Conservation (phyloP, 768 basidiomycete species). For the Pulveroboletus sp. region DNA sequence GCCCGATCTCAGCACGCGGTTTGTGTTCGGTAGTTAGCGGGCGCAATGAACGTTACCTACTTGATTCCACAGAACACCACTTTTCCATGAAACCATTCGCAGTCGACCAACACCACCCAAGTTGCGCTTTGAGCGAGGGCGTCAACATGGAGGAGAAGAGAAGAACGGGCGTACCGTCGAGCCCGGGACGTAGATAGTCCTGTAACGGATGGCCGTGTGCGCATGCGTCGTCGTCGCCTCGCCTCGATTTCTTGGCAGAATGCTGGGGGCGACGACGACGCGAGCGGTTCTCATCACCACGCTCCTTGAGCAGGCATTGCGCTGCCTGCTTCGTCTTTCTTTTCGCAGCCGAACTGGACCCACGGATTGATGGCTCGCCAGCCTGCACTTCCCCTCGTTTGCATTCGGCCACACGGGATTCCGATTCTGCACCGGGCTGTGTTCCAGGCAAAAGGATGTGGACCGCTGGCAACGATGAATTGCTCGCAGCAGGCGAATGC, state of each 20-base stretch:
- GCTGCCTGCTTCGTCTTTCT: neutral
- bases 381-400: neutral
- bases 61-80: slow-evolving; percentile 87
- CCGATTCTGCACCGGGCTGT: neutral
- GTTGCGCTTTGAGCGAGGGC: neutral
- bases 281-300: neutral
- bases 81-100: slow-evolving; percentile 21
- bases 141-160: neutral
- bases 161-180: slow-evolving; percentile 48
- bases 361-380: neutral
- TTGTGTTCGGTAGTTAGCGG: neutral
- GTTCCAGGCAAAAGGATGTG: slow-evolving; percentile 10
- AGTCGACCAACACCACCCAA: neutral
- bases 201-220: slow-evolving; percentile 46
- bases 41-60: slow-evolving; percentile 35
- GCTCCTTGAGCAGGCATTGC: neutral
- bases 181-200: slow-evolving; percentile 47
- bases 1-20: neutral
- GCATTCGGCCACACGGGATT: neutral
- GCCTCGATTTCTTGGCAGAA: slow-evolving; percentile 31
- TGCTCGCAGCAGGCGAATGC: neutral
- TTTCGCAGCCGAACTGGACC: neutral
- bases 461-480: neutral
- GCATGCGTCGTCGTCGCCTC: slow-evolving; percentile 44
- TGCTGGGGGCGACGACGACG: too few relatives aligned